phyloP scores from a whole-genome alignment of 2,329 filamentous ascomycete species.

The Monilinia fructigena region DNA sequence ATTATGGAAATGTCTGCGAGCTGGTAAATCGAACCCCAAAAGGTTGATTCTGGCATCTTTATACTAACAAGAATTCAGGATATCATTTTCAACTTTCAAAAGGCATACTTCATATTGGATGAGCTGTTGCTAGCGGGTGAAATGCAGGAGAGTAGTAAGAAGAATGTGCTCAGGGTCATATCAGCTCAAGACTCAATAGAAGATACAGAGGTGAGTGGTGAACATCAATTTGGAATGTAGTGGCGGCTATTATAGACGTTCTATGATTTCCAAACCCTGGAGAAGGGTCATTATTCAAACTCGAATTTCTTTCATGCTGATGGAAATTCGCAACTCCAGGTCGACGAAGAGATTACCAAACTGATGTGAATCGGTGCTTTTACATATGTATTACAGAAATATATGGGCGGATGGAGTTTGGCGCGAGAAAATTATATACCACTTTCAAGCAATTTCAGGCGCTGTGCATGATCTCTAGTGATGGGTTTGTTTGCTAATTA shows the following conservation, averaged over 20 bases:
- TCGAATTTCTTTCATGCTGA: conserved; percentile 23
- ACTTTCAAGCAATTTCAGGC: conserved; percentile 14
- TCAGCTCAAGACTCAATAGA: conserved; percentile 96
- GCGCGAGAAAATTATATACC: conserved; percentile 27
- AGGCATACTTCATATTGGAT: conserved; percentile 98
- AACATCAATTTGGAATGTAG: conserved; percentile 14
- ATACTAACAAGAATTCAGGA: conserved; percentile 9
- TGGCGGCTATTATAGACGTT: conserved; percentile 32
- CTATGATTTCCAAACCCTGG: conserved; percentile 33
- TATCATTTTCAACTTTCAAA: conserved; percentile 96
- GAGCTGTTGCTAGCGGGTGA: conserved; percentile 93
- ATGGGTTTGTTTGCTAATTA: conserved; percentile 22
- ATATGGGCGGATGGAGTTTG: conserved; percentile 28
- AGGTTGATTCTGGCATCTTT: neutral
- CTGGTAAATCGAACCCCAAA: conserved; percentile 45
- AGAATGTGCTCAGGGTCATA: conserved; percentile 95
- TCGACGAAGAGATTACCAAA: conserved; percentile 43
- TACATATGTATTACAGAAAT: conserved; percentile 29
- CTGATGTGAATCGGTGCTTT: conserved; percentile 39
- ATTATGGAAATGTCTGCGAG: conserved; percentile 99
- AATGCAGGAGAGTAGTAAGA: conserved; percentile 98
- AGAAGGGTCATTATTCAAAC: conserved; percentile 2
- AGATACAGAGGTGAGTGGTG: conserved; percentile 86
- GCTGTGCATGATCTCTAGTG: conserved; percentile 12
- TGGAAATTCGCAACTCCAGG: conserved; percentile 40